Base-by-base conservation (phyloP, 2,329 filamentous ascomycete species). In the Hypoxylon sp. region DNA sequence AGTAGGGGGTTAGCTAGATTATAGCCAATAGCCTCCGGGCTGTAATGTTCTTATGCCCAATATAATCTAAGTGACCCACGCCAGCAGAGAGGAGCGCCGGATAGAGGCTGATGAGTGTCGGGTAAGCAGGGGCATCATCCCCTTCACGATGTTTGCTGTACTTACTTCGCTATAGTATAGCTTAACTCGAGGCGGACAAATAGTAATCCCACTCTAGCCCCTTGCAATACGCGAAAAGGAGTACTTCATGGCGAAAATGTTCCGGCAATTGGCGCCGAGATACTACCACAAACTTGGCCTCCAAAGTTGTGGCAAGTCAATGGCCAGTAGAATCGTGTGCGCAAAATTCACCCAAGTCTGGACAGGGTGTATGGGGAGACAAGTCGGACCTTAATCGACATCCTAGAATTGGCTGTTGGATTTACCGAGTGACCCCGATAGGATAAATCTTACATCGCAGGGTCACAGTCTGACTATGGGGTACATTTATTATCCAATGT, bases 381-480 rank as follows among this genome's bases (percentile, higher is more conserved):
- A 51, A 67, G 50, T 67, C 62, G 64, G 69, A 67, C 64, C 54
- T 63, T 67, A 59, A 63, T 66, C 56, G 57, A 67, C 47, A 50
- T n/a, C 44, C 42, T 35, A 60, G 44, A 67, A 46, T 50, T 64
- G 58, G 33, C 52, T 44, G 37, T 57, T 69, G 50, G 35, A 60
- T 65, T 66, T 71, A 64, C 69, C 63, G 63, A 65, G 29, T n/a
- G 54, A 51, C 47, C 37, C 69, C 69, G 67, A 71, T 71, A 65
- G 67, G 48, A 63, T 35, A 46, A 56, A 59, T 61, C 57, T 55
- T 66, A 56, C 66, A 67, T 65, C 54, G 64, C 29, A 71, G 63
- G 44, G 69, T 71, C 67, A 51, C 60, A 71, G 54, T 71, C 63
- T 71, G 65, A 70, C 67, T 67, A 67, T 31, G 67, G 69, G 52